phyloP scores from a whole-genome alignment of 164 flowering plant genomes.

The Vitis cinerea region DNA sequence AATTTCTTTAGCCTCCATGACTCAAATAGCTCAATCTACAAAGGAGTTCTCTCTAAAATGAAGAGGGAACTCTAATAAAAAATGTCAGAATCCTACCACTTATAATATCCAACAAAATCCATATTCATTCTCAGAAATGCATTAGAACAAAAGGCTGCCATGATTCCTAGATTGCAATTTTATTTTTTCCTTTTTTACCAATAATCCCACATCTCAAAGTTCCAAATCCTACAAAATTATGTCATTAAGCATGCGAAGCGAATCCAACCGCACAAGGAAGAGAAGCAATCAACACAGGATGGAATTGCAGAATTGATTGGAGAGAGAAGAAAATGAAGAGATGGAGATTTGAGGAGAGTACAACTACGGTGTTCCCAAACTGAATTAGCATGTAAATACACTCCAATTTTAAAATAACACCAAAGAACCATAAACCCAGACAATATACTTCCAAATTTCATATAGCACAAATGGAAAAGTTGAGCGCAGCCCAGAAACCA shows the following conservation, averaged over 20 bases:
- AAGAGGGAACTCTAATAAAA: background rate
- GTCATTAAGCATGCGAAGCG: background rate
- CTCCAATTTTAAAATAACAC: background rate
- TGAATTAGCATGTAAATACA: background rate
- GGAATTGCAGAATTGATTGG: background rate
- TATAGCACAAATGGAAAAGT: background rate
- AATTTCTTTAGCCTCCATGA: slow-evolving; percentile 38
- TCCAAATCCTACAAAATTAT: background rate
- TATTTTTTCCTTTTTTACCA: background rate
- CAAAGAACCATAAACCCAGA: background rate
- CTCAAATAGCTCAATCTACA: background rate
- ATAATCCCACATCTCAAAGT: background rate
- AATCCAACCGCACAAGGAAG: background rate
- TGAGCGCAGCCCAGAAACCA: background rate
- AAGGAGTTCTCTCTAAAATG: background rate
- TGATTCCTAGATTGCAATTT: background rate
- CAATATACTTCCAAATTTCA: background rate
- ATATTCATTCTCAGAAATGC: too few relatives aligned
- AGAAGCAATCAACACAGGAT: background rate
- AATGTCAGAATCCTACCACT: background rate
- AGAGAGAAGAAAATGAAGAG: background rate
- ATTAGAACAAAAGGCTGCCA: background rate
- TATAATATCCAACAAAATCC: too few relatives aligned
- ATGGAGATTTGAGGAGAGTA: background rate
- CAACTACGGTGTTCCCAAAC: background rate